phyloP scores from a whole-genome alignment of 106 monocot species.

The Allium cepa region DNA sequence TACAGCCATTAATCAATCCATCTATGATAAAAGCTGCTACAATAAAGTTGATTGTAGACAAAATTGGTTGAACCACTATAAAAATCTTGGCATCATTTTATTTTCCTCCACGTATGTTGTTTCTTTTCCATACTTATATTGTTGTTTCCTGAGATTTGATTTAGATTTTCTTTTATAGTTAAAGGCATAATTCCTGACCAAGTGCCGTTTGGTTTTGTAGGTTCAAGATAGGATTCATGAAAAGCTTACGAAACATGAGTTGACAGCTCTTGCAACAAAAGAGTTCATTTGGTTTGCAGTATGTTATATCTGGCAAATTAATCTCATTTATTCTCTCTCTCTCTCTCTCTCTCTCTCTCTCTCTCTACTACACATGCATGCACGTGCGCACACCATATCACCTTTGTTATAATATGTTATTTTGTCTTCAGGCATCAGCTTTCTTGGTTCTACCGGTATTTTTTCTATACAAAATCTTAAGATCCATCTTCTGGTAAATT shows the following conservation, averaged over 20 bases:
- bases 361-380: too few species aligned
- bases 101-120: not conserved
- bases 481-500: conserved; percentile 35
- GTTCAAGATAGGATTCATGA: conserved; percentile 33
- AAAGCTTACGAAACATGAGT: conserved; percentile 41
- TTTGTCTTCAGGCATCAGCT: conserved; percentile 51
- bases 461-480: conserved; percentile 24
- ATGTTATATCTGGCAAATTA: conserved; percentile 7
- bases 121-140: not conserved
- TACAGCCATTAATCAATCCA: too few species aligned
- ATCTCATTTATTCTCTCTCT: not conserved
- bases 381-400: too few species aligned
- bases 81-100: not conserved
- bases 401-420: not conserved
- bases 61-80: not conserved
- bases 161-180: not conserved
- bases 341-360: too few species aligned
- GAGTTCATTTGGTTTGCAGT: conserved; percentile 65
- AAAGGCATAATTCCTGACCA: not conserved
- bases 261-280: conserved; percentile 43
- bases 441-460: conserved; percentile 49
- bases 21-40: too few species aligned
- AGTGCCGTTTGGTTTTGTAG: conserved; percentile 19
- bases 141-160: not conserved
- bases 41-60: too few species aligned